Evolutionary conservation across 192 early-diverging fungal species (phyloP), one percentile per base, ranked within the genome.

Genomic region (Entomortierella parvispora): DNA sequence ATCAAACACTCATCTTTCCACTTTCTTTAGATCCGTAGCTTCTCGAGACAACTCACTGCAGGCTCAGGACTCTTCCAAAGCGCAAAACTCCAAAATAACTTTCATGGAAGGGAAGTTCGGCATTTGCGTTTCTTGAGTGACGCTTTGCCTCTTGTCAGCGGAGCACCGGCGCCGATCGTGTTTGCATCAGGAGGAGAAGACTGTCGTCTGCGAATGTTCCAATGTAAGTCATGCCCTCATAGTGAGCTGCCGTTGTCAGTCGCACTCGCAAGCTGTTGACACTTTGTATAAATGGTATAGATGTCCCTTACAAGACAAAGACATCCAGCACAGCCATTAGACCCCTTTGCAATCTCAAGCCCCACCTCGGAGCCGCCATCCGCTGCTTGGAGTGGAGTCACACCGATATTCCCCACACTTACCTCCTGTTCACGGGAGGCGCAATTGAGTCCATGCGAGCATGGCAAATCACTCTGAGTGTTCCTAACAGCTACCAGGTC

Each of bases 31-130:
- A 17, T 90, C 23, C 80, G 79, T 47, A 63, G 83, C 20, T 85
- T 83, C 52, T 70, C 76, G 47, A 65, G 83, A 47, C 69, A 84
- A 45, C 74, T 75, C 58, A 64, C 71, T 7, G 56, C 71, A 51
- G 74, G 61, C 18, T 69, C 68, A 43, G 71, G 82, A 53, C 57
- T 69, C 3, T 89, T 90, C 76, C 33, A 80, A 23, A 85, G 88
- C n/a, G 86, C 81, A 25, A 88, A 86, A 28, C 50, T 90, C 53
- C 82, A 88, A 66, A 81, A 84, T 34, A 83, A 84, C 54, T 87
- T 82, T 56, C 87, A 92, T 66, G 90, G 89, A 18, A 71, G 84
- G 17, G 92, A 93, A 49, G 86, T 87, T 17, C 80, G 91, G 14
- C 84, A 84, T 0, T 60, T 90, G 26, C 56, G 77, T 48, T 89